phyloP scores from a whole-genome alignment of 2,329 filamentous ascomycete genomes.

The Didymella exigua region DNA sequence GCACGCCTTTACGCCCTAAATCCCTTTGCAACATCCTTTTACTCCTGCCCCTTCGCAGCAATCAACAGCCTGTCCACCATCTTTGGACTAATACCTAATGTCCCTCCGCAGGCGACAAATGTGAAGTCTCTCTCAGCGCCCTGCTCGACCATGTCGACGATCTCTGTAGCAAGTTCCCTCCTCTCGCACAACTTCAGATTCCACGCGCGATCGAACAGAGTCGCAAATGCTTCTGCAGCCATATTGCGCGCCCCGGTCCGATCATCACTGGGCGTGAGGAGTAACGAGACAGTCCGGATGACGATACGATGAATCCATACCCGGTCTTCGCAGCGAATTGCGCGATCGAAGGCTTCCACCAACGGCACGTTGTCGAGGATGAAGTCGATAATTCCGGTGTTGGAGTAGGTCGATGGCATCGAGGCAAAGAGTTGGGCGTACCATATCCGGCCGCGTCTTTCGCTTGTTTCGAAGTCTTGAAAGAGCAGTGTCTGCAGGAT shows the following conservation, averaged over 20 bases:
- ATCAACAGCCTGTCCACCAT: constrained; percentile 12
- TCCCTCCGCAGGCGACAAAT: constrained; percentile 13
- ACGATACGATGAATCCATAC: constrained; percentile 14
- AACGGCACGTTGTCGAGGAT: constrained; percentile 16
- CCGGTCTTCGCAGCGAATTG: constrained; percentile 12
- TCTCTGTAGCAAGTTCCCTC: not conserved
- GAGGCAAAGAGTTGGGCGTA: constrained; percentile 16
- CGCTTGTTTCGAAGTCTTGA: constrained; percentile 5
- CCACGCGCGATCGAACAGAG: constrained; percentile 11
- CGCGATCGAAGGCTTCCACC: constrained; percentile 11
- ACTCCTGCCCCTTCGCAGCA: not conserved
- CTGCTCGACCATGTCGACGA: constrained; percentile 9
- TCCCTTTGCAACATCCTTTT: too few species aligned
- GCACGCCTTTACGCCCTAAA: too few species aligned
- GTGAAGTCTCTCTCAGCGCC: constrained; percentile 13
- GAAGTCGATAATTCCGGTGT: constrained; percentile 4
- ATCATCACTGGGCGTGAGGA: not conserved
- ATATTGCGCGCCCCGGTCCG: not conserved
- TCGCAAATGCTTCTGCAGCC: constrained; percentile 10
- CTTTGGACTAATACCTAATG: constrained; percentile 1
- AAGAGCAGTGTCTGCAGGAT: constrained; percentile 6
- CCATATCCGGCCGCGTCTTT: constrained; percentile 12
- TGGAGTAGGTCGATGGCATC: not conserved
- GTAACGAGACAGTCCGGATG: constrained; percentile 4
- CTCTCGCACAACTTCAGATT: constrained; percentile 8